These are phyloP conservation scores for Penicillium mononematosum DNA, from an alignment of 495 filamentous ascomycete genomes.

Conservation along the genomic window DNA sequence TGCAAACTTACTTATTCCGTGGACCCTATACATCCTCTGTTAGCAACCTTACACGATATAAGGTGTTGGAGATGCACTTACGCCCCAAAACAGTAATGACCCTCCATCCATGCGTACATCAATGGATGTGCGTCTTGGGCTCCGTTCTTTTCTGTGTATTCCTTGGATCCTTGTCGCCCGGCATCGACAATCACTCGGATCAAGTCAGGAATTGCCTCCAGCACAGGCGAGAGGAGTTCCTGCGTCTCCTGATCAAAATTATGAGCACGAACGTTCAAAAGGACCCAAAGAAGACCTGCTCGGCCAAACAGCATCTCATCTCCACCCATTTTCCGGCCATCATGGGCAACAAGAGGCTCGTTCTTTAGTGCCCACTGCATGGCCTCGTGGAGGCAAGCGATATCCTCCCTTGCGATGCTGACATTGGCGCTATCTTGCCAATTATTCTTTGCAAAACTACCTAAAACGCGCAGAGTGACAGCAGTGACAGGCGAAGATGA, in stretches of 20 bases:
- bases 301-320: conserved; percentile 48
- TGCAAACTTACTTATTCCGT: conserved; percentile 33
- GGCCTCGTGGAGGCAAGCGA: conserved; percentile 30
- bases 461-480: conserved; percentile 28
- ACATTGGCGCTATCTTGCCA: conserved; percentile 12
- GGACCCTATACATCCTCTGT: conserved; percentile 24
- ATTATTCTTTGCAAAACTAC: conserved; percentile 10
- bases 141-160: conserved; percentile 32
- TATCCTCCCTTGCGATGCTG: conserved; percentile 25
- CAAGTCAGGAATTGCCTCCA: conserved; percentile 30
- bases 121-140: conserved; percentile 37
- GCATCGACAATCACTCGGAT: conserved; percentile 37
- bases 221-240: conserved; percentile 22
- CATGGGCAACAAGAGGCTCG: conserved; percentile 30
- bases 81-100: conserved; percentile 42
- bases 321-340: conserved; percentile 34
- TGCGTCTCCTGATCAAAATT: conserved; percentile 19
- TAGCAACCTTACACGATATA: neutral
- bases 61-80: conserved; percentile 20
- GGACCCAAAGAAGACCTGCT: conserved; percentile 42
- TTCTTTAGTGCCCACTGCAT: conserved; percentile 35
- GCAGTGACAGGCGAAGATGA: conserved; percentile 34
- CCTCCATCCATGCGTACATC: conserved; percentile 50
- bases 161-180: conserved; percentile 34
- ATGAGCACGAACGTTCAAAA: conserved; percentile 38